Conservation (phyloP, 2,329 filamentous ascomycete genomes). For the Colletotrichum lindemuthianum region DNA sequence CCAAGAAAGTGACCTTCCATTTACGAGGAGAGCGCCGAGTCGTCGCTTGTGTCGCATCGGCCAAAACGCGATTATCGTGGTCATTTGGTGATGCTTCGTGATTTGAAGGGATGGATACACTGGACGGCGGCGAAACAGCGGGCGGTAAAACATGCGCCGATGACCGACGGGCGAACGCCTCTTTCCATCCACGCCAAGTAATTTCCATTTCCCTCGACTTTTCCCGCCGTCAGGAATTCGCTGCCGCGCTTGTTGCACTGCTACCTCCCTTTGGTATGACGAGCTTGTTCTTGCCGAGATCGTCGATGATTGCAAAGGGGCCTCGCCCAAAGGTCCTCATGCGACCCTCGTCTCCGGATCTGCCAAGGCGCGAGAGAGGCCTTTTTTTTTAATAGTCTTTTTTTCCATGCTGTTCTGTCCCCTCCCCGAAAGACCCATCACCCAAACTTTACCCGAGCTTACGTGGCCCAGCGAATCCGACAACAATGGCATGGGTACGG, state of each 20-base stretch:
- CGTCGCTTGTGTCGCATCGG: constrained; percentile 3
- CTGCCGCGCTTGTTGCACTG: background rate
- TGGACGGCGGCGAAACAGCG: background rate
- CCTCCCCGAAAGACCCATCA: background rate
- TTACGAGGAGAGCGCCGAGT: constrained; percentile 13
- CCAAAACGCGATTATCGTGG: constrained; percentile 6
- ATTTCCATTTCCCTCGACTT: background rate
- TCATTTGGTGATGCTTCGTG: constrained; percentile 1
- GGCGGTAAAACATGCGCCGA: background rate
- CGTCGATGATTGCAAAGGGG: background rate
- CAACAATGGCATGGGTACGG: background rate
- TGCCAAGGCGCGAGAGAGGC: constrained; percentile 17
- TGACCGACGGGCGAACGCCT: background rate
- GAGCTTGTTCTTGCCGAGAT: constrained; percentile 3
- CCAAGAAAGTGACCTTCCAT: background rate
- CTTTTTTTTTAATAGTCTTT: too few relatives aligned
- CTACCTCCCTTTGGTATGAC: constrained; percentile 11
- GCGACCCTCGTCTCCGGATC: constrained; percentile 16
- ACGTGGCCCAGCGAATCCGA: constrained; percentile 1
- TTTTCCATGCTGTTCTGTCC: too few relatives aligned
- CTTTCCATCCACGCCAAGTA: background rate
- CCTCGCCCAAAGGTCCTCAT: background rate
- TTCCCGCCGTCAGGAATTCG: background rate
- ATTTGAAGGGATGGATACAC: background rate
- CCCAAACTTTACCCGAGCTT: constrained; percentile 29